phyloP scores from a whole-genome alignment of 2,329 filamentous ascomycete species.

The Lasiodiplodia sp. region DNA sequence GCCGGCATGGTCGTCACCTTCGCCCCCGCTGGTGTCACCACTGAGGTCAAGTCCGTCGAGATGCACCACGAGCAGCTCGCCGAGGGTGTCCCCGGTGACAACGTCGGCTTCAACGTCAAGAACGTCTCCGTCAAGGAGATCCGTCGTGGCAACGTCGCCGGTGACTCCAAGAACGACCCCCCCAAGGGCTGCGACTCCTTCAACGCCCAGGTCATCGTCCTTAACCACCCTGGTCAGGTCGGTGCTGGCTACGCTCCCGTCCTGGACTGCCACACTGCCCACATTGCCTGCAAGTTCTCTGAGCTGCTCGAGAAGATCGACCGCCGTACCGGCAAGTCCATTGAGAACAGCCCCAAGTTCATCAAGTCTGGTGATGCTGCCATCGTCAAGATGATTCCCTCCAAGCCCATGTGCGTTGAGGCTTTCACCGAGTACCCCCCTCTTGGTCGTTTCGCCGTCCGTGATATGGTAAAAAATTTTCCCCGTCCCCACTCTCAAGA shows the following conservation, averaged over 20 bases:
- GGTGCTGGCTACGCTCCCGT: slow-evolving; percentile 99
- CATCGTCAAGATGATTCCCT: slow-evolving; percentile 99
- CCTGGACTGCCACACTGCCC: slow-evolving; percentile 99
- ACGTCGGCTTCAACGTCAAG: slow-evolving; percentile 99
- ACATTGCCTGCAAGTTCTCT: slow-evolving; percentile 99
- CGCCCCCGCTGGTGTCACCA: slow-evolving; percentile 98
- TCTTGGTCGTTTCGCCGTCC: slow-evolving; percentile 99
- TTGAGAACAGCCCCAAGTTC: slow-evolving; percentile 94
- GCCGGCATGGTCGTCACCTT: slow-evolving; percentile 94
- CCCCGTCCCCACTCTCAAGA: no score
- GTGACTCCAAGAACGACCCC: slow-evolving; percentile 99
- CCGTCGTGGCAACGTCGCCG: slow-evolving; percentile 98
- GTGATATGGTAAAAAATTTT: no score
- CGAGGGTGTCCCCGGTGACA: slow-evolving; percentile 98
- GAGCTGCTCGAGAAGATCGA: slow-evolving; percentile 99
- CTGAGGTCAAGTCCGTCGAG: slow-evolving; percentile 99
- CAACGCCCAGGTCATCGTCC: slow-evolving; percentile 99
- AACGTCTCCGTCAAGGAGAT: slow-evolving; percentile 99
- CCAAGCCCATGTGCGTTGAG: slow-evolving; percentile 99
- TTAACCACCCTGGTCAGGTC: slow-evolving; percentile 99
- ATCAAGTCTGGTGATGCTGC: slow-evolving; percentile 99
- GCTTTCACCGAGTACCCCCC: slow-evolving; percentile 99
- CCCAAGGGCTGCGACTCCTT: slow-evolving; percentile 88
- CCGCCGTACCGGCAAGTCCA: slow-evolving; percentile 98
- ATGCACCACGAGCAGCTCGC: slow-evolving; percentile 99